Percentiles rank a stretch among this genome's conserved stretches.
Conservation (phyloP, 805 yeast species). For the Kurtzmaniella cleridarum region DNA sequence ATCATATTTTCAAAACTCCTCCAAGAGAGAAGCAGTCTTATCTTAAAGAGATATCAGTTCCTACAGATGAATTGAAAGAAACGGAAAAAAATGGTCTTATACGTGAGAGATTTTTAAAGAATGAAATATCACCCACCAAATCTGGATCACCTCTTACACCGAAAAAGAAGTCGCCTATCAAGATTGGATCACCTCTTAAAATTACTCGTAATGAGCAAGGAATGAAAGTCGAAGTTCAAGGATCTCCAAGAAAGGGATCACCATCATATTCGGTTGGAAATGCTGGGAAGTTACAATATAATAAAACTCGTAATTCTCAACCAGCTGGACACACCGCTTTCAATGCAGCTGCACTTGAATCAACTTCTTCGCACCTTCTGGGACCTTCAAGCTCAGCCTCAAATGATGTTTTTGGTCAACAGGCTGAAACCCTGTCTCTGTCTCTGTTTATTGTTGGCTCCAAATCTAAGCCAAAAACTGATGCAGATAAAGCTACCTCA, state of each 20-base stretch:
- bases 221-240: slow-evolving; percentile 19
- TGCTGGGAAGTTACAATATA: too few species aligned
- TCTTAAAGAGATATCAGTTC: too few species aligned
- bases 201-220: slow-evolving; percentile 24
- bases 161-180: slow-evolving; percentile 21
- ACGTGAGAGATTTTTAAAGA: slow-evolving; percentile 1
- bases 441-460: too few species aligned
- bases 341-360: too few species aligned
- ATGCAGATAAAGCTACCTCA: background rate
- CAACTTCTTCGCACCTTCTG: background rate
- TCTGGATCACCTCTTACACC: background rate
- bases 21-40: slow-evolving; percentile 10
- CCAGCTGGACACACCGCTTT: too few species aligned
- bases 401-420: slow-evolving; percentile 6
- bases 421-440: too few species aligned
- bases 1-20: slow-evolving; percentile 26
- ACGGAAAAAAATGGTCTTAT: background rate
- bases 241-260: slow-evolving; percentile 1
- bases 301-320: too few species aligned
- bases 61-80: background rate
- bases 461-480: background rate
- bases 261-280: background rate
- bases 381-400: slow-evolving; percentile 11
- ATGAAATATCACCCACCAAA: background rate
- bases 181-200: slow-evolving; percentile 35